Conservation (phyloP, 2,329 filamentous ascomycete species). For the Monilinia laxa region DNA sequence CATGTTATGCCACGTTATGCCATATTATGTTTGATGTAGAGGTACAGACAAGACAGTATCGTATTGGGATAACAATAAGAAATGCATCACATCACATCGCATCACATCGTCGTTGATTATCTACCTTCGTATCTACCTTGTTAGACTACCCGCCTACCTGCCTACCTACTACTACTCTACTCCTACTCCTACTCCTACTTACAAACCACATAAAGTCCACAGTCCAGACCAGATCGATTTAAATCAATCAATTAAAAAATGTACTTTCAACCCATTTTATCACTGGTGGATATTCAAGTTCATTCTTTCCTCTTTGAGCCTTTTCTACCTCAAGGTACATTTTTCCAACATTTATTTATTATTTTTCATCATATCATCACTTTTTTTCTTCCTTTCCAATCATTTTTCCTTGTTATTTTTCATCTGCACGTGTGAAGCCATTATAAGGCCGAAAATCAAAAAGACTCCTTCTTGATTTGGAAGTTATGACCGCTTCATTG, state of each 20-base stretch:
- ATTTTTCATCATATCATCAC: background rate
- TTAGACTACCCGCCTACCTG: too few species aligned
- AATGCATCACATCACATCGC: too few species aligned
- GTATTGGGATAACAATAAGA: too few species aligned
- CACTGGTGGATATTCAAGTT: background rate
- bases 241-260: constrained; percentile 21
- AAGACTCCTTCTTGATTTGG: constrained; percentile 2
- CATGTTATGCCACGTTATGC: too few species aligned
- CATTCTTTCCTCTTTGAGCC: background rate
- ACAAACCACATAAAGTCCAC: too few species aligned
- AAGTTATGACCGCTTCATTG: constrained; percentile 10
- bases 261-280: background rate
- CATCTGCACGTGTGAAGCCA: constrained; percentile 11
- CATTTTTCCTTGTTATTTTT: background rate
- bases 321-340: background rate
- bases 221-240: background rate
- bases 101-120: too few species aligned
- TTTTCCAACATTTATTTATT: background rate
- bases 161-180: too few species aligned
- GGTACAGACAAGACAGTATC: too few species aligned
- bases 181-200: too few species aligned
- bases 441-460: constrained; percentile 6
- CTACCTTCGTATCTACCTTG: too few species aligned
- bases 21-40: too few species aligned
- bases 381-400: background rate